A percentile compares a stretch with the other conserved stretches of the same genome.
Evolutionary conservation across 768 basidiomycete species (phyloP).

Genomic region (Tylopilus sp.): DNA sequence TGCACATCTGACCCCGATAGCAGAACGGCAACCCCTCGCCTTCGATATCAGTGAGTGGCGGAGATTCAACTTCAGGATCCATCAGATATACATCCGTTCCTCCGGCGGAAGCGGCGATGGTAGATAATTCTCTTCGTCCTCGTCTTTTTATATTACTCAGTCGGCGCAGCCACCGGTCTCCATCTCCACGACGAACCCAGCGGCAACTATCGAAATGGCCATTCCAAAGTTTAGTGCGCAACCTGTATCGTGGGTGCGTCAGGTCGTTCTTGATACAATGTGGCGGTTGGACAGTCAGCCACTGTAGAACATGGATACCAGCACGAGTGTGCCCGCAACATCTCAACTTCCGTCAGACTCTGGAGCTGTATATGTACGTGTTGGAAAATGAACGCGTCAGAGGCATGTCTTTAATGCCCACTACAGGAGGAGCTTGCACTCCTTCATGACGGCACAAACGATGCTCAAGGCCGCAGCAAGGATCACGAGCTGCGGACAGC

Average conservation of each 20-base stretch:
- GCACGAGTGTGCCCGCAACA: not conserved
- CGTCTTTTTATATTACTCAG: conserved; percentile 9
- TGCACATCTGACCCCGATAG: conserved; percentile 13
- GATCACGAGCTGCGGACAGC: conserved; percentile 41
- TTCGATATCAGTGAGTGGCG: conserved; percentile 11
- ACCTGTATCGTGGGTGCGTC: conserved; percentile 7
- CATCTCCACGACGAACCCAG: not conserved
- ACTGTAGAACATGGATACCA: conserved; percentile 10
- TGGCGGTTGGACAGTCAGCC: not conserved
- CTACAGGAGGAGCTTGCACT: conserved; percentile 32
- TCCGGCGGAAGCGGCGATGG: conserved; percentile 11
- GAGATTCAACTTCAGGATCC: conserved; percentile 6
- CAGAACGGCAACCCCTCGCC: conserved; percentile 15
- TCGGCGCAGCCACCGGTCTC: conserved; percentile 8
- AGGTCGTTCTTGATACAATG: not conserved
- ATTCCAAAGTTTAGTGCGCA: conserved; percentile 6
- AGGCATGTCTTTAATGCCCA: not conserved
- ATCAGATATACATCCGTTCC: conserved; percentile 4
- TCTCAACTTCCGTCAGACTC: conserved; percentile 6
- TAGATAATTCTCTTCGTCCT: conserved; percentile 9
- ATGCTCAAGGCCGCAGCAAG: conserved; percentile 22
- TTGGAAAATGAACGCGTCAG: not conserved
- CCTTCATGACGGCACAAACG: conserved; percentile 23
- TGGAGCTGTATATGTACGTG: conserved; percentile 22
- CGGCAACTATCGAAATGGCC: conserved; percentile 12